Conservation (phyloP, 148 eudicot species). For the Silene latifolia region DNA sequence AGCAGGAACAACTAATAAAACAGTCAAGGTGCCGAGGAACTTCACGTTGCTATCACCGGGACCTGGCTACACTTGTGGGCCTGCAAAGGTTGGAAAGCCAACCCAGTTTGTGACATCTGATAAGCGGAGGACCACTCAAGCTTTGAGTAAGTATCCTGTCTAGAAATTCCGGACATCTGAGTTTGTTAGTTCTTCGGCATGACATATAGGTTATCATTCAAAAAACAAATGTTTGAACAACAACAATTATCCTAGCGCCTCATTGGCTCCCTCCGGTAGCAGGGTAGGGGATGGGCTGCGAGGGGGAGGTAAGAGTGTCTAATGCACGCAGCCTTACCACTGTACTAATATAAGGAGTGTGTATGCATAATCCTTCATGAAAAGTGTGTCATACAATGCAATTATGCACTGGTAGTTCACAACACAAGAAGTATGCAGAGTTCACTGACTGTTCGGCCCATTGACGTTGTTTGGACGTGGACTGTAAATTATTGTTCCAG, state of each 20-base stretch:
- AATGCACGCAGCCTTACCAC: neutral
- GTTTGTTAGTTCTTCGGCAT: constrained; percentile 4
- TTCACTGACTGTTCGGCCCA: no score
- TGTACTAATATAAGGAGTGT: neutral
- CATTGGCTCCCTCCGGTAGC: neutral
- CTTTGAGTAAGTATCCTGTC: constrained; percentile 57
- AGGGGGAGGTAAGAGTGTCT: neutral
- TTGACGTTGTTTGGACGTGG: no score
- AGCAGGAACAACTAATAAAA: constrained; percentile 51
- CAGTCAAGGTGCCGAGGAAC: constrained; percentile 56
- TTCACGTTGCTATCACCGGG: constrained; percentile 59
- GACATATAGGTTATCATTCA: neutral
- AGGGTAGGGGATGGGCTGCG: neutral
- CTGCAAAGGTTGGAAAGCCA: constrained; percentile 43
- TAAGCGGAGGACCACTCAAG: constrained; percentile 60
- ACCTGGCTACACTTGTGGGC: constrained; percentile 72
- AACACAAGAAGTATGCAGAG: neutral
- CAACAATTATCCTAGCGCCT: neutral
- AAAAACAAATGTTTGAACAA: neutral
- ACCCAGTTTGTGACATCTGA: constrained; percentile 41
- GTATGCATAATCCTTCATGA: neutral
- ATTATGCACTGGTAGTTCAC: neutral
- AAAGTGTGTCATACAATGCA: neutral
- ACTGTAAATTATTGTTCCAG: no score
- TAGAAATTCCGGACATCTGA: neutral